A percentile compares a stretch with the other conserved stretches of the same genome.
Evolutionary conservation across 2,329 filamentous ascomycete species (phyloP).

Genomic region (Diaporthe velutina): DNA sequence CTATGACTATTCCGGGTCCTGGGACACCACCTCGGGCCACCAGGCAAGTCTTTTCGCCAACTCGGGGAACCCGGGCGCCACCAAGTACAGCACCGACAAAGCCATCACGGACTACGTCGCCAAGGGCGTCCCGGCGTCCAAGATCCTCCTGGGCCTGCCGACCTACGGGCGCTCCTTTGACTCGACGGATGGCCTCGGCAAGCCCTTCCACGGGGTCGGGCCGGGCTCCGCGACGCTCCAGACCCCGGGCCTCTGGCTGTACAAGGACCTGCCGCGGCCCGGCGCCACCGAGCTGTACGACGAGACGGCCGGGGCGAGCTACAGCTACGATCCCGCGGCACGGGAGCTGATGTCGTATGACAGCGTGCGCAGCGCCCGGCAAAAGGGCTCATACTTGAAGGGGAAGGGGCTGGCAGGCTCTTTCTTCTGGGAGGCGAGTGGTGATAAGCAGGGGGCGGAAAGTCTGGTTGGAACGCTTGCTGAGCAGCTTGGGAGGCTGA

Average conservation of each 20-base stretch:
- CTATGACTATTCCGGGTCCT: constrained; percentile 77
- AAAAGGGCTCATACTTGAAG: constrained; percentile 76
- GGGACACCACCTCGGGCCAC: constrained; percentile 72
- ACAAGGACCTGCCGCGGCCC: constrained; percentile 75
- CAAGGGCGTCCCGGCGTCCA: constrained; percentile 69
- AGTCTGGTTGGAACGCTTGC: constrained; percentile 72
- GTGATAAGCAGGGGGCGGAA: constrained; percentile 64
- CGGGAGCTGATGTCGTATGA: constrained; percentile 80
- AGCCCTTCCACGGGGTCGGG: constrained; percentile 73
- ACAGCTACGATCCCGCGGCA: constrained; percentile 72
- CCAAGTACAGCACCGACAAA: constrained; percentile 76
- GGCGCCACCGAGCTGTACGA: constrained; percentile 71
- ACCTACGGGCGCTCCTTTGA: constrained; percentile 84
- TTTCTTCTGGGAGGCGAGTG: constrained; percentile 88
- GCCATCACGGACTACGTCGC: constrained; percentile 75
- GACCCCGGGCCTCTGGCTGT: constrained; percentile 74
- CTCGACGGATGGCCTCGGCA: constrained; percentile 75
- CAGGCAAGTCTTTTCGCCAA: constrained; percentile 77
- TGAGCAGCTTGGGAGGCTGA: constrained; percentile 61
- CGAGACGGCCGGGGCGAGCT: constrained; percentile 72
- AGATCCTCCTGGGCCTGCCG: constrained; percentile 82
- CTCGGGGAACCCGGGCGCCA: constrained; percentile 63
- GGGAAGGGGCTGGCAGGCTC: constrained; percentile 75
- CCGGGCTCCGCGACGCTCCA: constrained; percentile 64
- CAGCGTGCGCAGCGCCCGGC: constrained; percentile 66